These are phyloP conservation scores for Sphaceloma murrayae DNA, from an alignment of 2,329 filamentous ascomycete species.

Conservation along the genomic window DNA sequence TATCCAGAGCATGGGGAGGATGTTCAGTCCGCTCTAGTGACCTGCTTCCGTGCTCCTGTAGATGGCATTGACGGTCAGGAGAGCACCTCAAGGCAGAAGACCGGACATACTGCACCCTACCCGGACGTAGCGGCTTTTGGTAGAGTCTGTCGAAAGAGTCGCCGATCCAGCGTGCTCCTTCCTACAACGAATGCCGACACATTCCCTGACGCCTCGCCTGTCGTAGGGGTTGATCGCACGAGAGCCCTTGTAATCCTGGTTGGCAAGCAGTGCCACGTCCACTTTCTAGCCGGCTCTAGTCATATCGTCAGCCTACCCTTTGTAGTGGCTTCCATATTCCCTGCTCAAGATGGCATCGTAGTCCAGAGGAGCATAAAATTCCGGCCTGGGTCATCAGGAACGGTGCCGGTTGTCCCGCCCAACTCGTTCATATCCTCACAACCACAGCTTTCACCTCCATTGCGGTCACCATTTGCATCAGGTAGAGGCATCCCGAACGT, in stretches of 20 bases:
- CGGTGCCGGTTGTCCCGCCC: conserved; percentile 52
- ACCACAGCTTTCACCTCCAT: conserved; percentile 34
- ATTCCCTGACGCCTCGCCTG: too few species aligned
- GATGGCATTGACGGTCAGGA: neutral
- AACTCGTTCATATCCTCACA: conserved; percentile 76
- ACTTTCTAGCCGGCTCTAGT: conserved; percentile 77
- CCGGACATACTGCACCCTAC: neutral
- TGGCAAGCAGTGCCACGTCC: conserved; percentile 85
- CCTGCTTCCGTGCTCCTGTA: conserved; percentile 51
- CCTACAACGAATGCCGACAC: too few species aligned
- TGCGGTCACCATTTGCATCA: conserved; percentile 27
- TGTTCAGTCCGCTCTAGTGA: conserved; percentile 76
- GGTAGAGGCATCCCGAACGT: conserved; percentile 5
- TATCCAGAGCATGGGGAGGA: conserved; percentile 80
- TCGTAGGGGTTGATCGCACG: too few species aligned
- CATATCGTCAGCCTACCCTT: conserved; percentile 92
- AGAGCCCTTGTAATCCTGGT: conserved; percentile 78
- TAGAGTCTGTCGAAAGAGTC: conserved; percentile 5
- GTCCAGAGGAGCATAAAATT: conserved; percentile 67
- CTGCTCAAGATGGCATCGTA: conserved; percentile 72
- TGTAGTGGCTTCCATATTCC: conserved; percentile 78
- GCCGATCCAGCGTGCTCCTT: conserved; percentile 7
- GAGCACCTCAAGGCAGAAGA: neutral
- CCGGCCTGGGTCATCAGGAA: conserved; percentile 38
- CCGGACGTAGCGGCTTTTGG: neutral